Conservation (phyloP, 108 stramenopile species). For the Pseudonitzschia multiseries region DNA sequence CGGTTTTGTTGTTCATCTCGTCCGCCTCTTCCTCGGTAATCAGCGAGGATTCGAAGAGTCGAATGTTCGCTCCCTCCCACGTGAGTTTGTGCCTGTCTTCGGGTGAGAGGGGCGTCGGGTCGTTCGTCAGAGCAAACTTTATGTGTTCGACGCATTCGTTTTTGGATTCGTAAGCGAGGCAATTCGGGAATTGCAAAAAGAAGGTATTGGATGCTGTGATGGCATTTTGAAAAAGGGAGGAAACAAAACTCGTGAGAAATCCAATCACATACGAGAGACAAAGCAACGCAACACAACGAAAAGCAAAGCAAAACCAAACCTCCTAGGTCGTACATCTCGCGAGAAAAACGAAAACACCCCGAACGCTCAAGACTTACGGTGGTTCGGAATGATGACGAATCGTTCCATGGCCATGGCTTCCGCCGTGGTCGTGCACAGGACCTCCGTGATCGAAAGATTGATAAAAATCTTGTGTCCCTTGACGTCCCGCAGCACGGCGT, state of each 20-base stretch:
- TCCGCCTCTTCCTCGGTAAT: slow-evolving; percentile 59
- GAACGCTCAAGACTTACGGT: slow-evolving; percentile 52
- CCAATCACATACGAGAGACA: too few species aligned
- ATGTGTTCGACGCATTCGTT: slow-evolving; percentile 76
- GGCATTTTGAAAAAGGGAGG: not conserved
- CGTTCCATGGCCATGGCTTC: slow-evolving; percentile 97
- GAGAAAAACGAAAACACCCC: not conserved
- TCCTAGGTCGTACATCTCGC: not conserved
- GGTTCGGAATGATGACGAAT: slow-evolving; percentile 82
- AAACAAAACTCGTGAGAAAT: not conserved
- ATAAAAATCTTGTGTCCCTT: slow-evolving; percentile 85
- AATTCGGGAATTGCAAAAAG: slow-evolving; percentile 82
- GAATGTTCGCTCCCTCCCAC: slow-evolving; percentile 95
- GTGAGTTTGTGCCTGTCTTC: slow-evolving; percentile 64
- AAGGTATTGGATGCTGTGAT: slow-evolving; percentile 78
- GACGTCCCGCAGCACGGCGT: slow-evolving; percentile 72
- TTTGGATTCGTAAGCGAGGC: slow-evolving; percentile 67
- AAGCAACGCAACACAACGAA: not conserved
- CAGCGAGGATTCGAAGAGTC: slow-evolving; percentile 61
- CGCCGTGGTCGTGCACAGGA: slow-evolving; percentile 92
- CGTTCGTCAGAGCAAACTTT: slow-evolving; percentile 61
- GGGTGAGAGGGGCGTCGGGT: slow-evolving; percentile 76
- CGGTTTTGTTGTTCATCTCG: slow-evolving; percentile 37
- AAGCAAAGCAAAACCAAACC: not conserved
- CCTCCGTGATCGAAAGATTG: slow-evolving; percentile 90